These are phyloP conservation scores for Malbranchea cinnamomea DNA, from an alignment of 2,329 filamentous ascomycete genomes.

Conservation along the genomic window DNA sequence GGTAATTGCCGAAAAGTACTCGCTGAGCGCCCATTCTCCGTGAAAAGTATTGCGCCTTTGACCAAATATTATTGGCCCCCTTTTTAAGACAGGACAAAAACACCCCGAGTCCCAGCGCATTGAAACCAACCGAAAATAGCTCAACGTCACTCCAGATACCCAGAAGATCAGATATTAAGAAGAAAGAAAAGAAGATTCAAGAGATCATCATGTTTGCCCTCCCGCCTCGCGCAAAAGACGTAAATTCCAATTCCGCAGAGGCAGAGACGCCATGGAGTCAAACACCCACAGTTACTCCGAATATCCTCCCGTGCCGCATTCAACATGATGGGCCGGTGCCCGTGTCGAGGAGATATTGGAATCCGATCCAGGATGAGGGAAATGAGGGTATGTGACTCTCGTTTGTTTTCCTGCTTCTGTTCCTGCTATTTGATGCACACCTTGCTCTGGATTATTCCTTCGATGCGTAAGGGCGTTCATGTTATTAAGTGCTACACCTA, in stretches of 20 bases:
- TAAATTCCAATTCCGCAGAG: slow-evolving; percentile 8
- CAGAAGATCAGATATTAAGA: neutral
- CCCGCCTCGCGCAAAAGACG: slow-evolving; percentile 15
- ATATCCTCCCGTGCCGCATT: slow-evolving; percentile 68
- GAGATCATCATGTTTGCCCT: slow-evolving; percentile 21
- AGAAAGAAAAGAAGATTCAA: neutral
- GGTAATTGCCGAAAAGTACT: too few species aligned
- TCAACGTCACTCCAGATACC: neutral
- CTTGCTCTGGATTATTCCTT: neutral
- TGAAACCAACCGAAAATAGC: neutral
- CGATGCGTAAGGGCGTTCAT: too few species aligned
- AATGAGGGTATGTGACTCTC: slow-evolving; percentile 14
- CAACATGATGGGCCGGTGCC: slow-evolving; percentile 62
- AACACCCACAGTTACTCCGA: slow-evolving; percentile 45
- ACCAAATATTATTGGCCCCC: too few species aligned
- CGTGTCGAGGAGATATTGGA: slow-evolving; percentile 54
- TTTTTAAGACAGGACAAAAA: too few species aligned
- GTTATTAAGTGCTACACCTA: too few species aligned
- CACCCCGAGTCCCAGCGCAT: neutral
- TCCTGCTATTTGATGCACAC: neutral
- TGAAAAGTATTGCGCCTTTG: too few species aligned
- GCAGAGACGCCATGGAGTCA: slow-evolving; percentile 10
- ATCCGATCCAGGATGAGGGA: slow-evolving; percentile 35
- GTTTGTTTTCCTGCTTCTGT: neutral
- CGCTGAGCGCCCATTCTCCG: too few species aligned